These are phyloP conservation scores for Pythium sp. DNA, from an alignment of 352 stramenopile species.

Conservation along the genomic window DNA sequence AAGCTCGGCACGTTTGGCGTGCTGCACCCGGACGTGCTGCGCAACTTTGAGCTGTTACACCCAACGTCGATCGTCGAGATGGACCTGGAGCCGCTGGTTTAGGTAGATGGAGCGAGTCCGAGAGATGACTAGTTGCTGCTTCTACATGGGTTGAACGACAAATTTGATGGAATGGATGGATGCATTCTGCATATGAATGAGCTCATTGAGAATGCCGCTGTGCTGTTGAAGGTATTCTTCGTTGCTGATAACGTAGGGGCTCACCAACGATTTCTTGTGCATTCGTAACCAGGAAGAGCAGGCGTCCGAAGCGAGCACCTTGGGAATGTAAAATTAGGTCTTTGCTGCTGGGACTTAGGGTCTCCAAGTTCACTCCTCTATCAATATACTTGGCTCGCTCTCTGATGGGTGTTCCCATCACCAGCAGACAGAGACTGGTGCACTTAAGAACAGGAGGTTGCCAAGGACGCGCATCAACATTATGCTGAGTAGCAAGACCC, in stretches of 20 bases:
- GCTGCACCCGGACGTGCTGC: conserved; percentile 97
- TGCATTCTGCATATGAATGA: neutral
- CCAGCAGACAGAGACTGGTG: neutral
- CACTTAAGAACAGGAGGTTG: neutral
- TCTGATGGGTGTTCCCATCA: neutral
- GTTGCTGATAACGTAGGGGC: neutral
- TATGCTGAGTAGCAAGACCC: conserved; percentile 9
- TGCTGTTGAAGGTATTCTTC: too few relatives aligned
- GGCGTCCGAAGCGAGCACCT: neutral
- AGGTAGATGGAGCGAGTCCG: conserved; percentile 20
- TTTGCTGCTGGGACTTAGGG: neutral
- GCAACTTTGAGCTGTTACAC: conserved; percentile 98
- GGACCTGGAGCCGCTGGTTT: conserved; percentile 97
- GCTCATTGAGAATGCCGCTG: neutral
- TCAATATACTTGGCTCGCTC: neutral
- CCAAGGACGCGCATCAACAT: neutral
- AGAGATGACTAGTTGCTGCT: neutral
- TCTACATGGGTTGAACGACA: neutral
- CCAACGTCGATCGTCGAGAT: conserved; percentile 97
- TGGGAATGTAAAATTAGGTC: neutral
- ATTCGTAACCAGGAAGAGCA: neutral
- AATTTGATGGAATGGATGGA: conserved; percentile 7
- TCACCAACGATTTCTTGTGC: neutral
- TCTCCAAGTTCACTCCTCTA: neutral
- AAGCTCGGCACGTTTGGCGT: conserved; percentile 97